Evolutionary conservation across 345 rosid species (phyloP).

Genomic region (Durio zibethinus): DNA sequence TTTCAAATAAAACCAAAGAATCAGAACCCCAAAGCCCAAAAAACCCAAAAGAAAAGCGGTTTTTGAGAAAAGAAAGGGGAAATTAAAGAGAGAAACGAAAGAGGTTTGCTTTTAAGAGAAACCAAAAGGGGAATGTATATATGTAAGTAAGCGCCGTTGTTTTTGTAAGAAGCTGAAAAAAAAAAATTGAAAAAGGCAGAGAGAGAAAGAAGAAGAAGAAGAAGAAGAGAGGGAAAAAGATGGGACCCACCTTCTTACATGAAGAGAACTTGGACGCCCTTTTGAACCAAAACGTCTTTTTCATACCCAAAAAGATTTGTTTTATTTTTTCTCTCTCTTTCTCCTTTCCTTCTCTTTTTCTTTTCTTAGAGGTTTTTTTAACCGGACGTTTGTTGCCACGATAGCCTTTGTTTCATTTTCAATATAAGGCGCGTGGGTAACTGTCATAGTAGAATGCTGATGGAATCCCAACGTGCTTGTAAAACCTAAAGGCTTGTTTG

Average conservation of each 20-base stretch:
- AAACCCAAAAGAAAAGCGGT: background rate
- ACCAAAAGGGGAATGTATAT: background rate
- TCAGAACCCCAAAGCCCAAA: background rate
- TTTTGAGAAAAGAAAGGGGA: background rate
- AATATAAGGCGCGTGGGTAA: background rate
- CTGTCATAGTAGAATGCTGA: background rate
- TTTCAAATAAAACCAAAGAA: background rate
- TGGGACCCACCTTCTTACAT: conserved; percentile 43
- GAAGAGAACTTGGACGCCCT: conserved; percentile 68
- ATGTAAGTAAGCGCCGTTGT: conserved; percentile 41
- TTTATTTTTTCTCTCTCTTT: conserved; percentile 20
- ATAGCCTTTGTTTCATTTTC: background rate
- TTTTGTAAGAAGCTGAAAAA: conserved; percentile 20
- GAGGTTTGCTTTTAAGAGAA: background rate
- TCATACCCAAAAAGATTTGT: conserved; percentile 35
- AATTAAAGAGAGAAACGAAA: conserved; percentile 1
- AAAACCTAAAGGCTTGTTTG: background rate
- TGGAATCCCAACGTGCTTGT: background rate
- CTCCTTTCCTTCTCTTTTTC: background rate
- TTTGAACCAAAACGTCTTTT: conserved; percentile 40
- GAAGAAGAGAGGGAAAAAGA: background rate
- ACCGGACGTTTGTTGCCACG: background rate
- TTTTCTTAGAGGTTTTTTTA: background rate
- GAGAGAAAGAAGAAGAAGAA: background rate
- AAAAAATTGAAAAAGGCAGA: background rate